phyloP scores from a whole-genome alignment of 2,329 filamentous ascomycete species.

The Pezicula radicicola region DNA sequence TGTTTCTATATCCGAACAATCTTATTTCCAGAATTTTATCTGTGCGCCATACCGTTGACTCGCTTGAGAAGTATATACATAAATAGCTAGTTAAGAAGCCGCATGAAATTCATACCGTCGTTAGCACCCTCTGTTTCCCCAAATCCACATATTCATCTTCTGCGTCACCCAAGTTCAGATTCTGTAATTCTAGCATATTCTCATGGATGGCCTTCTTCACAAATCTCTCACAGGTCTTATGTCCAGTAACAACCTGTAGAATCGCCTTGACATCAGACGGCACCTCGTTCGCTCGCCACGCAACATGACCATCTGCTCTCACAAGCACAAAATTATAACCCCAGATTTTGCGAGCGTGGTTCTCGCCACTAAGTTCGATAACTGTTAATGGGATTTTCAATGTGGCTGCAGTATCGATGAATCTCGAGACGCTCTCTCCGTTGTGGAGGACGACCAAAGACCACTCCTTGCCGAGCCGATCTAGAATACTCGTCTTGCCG shows the following conservation, averaged over 20 bases:
- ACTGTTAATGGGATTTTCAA: neutral
- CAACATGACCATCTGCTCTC: neutral
- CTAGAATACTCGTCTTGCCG: constrained; percentile 8
- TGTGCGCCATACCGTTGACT: too few relatives aligned
- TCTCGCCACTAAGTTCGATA: neutral
- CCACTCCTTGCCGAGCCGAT: constrained; percentile 1
- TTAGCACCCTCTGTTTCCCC: too few relatives aligned
- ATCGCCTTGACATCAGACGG: neutral
- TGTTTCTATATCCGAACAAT: too few relatives aligned
- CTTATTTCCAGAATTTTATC: too few relatives aligned
- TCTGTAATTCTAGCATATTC: too few relatives aligned
- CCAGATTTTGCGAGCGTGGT: neutral
- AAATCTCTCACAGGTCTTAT: neutral
- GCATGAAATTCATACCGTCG: too few relatives aligned
- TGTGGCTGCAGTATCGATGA: neutral
- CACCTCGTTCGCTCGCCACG: neutral
- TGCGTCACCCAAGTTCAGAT: too few relatives aligned
- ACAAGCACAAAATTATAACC: neutral
- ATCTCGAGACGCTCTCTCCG: neutral
- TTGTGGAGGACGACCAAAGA: neutral
- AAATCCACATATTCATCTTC: too few relatives aligned
- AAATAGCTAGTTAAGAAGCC: too few relatives aligned
- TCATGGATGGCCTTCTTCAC: too few relatives aligned
- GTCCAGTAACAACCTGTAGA: neutral
- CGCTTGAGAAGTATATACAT: too few relatives aligned